Base-by-base conservation (phyloP, 768 basidiomycete species). In the Chalciporus piperatus region DNA sequence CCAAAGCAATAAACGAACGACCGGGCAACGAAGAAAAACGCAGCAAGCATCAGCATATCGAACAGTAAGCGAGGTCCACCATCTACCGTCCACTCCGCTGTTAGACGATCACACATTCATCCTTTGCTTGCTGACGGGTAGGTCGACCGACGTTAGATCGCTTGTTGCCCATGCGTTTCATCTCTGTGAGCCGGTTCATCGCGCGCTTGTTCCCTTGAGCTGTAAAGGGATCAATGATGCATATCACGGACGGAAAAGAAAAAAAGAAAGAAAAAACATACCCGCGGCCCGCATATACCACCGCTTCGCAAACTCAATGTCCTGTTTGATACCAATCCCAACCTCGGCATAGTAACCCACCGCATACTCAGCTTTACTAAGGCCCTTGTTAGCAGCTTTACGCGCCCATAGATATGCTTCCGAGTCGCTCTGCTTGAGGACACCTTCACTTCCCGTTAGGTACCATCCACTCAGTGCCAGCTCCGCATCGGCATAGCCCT, bases 251-350 rank as follows among this genome's bases (percentile, higher is more conserved):
- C 9, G 32, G 25, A 45, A 38, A 1, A 33, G 39, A 2, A 22
- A 22, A 22, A 22, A 2, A 22, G 22, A 22, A n/a, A n/a, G 49
- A 17, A 48, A 7, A 27, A 39, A 75, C 88, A 44, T 62, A 98
- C 96, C 95, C 60, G 97, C 97, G 32, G 97, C 95, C 39, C 97
- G 83, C 92, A 98, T 97, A 70, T 99, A 99, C 95, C 96, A 98
- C 59, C 89, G 81, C 72, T 96, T 98, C 17, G 97, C 94, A 68
- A 94, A 87, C 54, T 98, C 96, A 41, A 93, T 71, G 62, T 99
- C 96, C 63, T 92, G 89, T 74, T 96, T 96, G 67, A 96, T 87
- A 28, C 97, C 97, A 59, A 99, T 99, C 3, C 95, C 97, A 11
- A 95, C 88, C 70, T 98, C 97, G 0, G 93, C 92, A 68, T 98